These are phyloP conservation scores for Borealophlyctis nickersoniae DNA, from an alignment of 192 early-diverging fungal species.

Conservation along the genomic window DNA sequence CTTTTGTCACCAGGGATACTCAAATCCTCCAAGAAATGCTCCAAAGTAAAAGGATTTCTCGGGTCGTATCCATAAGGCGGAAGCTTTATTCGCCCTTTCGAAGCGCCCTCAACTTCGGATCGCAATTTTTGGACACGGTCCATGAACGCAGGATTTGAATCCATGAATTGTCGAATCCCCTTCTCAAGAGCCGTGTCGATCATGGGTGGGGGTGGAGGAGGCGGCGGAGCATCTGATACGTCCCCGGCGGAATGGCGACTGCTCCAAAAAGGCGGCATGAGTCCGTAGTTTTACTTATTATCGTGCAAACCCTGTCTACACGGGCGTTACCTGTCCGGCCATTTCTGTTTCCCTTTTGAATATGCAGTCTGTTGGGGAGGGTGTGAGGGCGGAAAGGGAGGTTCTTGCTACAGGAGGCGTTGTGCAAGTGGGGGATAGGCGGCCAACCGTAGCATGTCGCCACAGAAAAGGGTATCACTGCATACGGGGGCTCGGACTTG, in stretches of 20 bases:
- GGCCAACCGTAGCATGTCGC: too few species aligned
- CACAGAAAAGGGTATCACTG: too few species aligned
- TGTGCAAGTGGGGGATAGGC: too few species aligned
- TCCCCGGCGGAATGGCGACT: conserved; percentile 6
- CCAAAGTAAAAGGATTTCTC: conserved; percentile 1
- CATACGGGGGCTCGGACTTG: too few species aligned
- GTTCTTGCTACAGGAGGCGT: too few species aligned
- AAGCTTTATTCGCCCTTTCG: background rate
- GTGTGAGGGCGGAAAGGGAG: too few species aligned
- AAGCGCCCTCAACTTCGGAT: background rate
- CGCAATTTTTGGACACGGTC: background rate
- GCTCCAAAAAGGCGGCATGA: too few species aligned
- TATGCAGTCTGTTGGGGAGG: too few species aligned
- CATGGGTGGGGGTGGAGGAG: background rate
- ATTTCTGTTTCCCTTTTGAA: too few species aligned
- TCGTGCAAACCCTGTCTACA: too few species aligned
- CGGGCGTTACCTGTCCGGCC: too few species aligned
- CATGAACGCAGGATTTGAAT: background rate
- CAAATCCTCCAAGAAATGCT: background rate
- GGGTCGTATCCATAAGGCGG: conserved; percentile 1
- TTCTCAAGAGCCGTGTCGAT: background rate
- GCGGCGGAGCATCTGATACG: background rate
- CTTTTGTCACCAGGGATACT: background rate
- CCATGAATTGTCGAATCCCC: background rate
- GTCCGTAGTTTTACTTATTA: too few species aligned